Evolutionary conservation across 257 asterid species (phyloP).

Genomic region (Nicotiana obtusifolia): DNA sequence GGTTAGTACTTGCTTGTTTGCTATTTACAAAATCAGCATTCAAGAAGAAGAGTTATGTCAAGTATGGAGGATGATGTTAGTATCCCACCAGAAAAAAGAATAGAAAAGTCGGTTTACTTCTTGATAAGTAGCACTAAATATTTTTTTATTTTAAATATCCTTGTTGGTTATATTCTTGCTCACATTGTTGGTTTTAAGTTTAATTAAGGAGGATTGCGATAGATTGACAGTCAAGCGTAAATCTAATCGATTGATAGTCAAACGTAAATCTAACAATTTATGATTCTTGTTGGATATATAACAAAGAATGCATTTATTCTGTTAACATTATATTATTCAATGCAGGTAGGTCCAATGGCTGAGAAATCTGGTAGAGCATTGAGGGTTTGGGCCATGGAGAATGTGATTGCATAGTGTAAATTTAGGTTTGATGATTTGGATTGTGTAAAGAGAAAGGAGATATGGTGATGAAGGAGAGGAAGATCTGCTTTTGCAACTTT

Average conservation of each 20-base stretch:
- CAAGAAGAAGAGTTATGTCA: conserved; percentile 50
- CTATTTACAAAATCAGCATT: conserved; percentile 55
- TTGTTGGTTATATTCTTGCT: too few species aligned
- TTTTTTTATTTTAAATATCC: too few species aligned
- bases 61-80: conserved; percentile 44
- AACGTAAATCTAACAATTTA: too few species aligned
- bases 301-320: not conserved
- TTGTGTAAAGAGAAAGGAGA: not conserved
- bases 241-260: too few species aligned
- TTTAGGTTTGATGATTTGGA: conserved; percentile 2
- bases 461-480: not conserved
- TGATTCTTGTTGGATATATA: too few species aligned
- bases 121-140: too few species aligned
- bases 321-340: not conserved
- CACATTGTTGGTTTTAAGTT: too few species aligned
- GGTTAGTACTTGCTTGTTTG: conserved; percentile 57
- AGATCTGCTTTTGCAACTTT: not conserved
- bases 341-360: not conserved
- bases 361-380: not conserved
- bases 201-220: too few species aligned
- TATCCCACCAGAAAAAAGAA: not conserved
- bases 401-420: not conserved
- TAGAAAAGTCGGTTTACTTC: too few species aligned
- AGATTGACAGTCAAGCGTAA: too few species aligned
- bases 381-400: not conserved